phyloP scores from a whole-genome alignment of 2,329 filamentous ascomycete species.

The Alternaria panax region DNA sequence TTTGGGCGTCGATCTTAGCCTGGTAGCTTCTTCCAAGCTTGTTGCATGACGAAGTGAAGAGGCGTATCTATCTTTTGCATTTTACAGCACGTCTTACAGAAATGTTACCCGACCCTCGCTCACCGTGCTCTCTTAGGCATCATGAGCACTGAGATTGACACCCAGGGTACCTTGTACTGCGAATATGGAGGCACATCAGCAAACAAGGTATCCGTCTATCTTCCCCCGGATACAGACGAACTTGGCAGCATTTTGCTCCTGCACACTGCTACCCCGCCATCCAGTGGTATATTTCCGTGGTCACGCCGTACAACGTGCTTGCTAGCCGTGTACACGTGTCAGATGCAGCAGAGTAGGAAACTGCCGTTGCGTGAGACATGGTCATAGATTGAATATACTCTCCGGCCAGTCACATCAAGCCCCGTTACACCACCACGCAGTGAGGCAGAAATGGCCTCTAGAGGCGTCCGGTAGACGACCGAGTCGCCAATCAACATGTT shows the following conservation, averaged over 20 bases:
- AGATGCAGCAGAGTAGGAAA: not conserved
- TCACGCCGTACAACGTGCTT: conserved; percentile 3
- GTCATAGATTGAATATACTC: not conserved
- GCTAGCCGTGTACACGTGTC: conserved; percentile 14
- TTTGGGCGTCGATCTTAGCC: not conserved
- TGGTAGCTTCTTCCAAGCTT: not conserved
- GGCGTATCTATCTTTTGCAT: not conserved
- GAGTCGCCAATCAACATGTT: conserved; percentile 4
- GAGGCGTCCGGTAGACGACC: not conserved
- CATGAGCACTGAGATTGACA: not conserved
- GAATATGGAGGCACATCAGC: not conserved
- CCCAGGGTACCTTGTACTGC: not conserved
- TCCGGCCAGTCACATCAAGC: conserved; percentile 31
- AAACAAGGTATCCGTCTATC: rapidly evolving
- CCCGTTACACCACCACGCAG: conserved; percentile 35
- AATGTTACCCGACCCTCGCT: not conserved
- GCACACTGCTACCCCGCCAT: not conserved
- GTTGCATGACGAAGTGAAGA: not conserved
- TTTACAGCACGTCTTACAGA: too few species aligned
- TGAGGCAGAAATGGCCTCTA: conserved; percentile 16
- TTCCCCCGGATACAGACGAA: not conserved
- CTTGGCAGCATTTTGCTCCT: not conserved
- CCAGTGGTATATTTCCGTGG: not conserved
- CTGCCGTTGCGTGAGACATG: not conserved
- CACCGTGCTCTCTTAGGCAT: not conserved